phyloP scores from a whole-genome alignment of 208 protist genomes.

The Trypanosomatidae sp. region DNA sequence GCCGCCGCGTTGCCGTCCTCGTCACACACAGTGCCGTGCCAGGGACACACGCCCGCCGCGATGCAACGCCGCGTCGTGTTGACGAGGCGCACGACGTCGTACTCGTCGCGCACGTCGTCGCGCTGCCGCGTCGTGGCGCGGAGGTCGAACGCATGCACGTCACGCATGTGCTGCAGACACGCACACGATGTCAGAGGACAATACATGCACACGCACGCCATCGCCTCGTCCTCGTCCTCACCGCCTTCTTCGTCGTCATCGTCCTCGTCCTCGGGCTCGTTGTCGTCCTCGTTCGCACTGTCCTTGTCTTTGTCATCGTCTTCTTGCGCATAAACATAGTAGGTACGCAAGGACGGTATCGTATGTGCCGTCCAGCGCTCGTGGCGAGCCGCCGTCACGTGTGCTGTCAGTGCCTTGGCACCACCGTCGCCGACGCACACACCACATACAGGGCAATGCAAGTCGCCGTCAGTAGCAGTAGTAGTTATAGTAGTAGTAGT shows the following conservation, averaged over 20 bases:
- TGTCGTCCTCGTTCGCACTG: slow-evolving; percentile 6
- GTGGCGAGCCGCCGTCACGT: too few species aligned
- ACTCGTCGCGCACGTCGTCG: slow-evolving; percentile 35
- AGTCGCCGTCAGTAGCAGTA: too few species aligned
- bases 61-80: slow-evolving; percentile 32
- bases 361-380: too few species aligned
- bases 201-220: slow-evolving; percentile 41
- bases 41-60: neutral
- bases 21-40: neutral
- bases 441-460: too few species aligned
- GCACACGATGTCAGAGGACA: slow-evolving; percentile 25
- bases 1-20: neutral
- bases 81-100: slow-evolving; percentile 69
- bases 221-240: slow-evolving; percentile 37
- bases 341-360: too few species aligned
- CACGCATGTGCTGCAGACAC: slow-evolving; percentile 35
- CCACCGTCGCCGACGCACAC: too few species aligned
- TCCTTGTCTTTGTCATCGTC: slow-evolving; percentile 6
- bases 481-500: too few species aligned
- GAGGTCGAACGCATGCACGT: slow-evolving; percentile 42
- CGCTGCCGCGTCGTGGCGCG: slow-evolving; percentile 13
- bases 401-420: too few species aligned
- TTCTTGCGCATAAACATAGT: too few species aligned
- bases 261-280: slow-evolving; percentile 9
- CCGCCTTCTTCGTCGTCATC: slow-evolving; percentile 25